Base-by-base conservation (phyloP, 176 grass and related monocot species). In the Chloris gayana region DNA sequence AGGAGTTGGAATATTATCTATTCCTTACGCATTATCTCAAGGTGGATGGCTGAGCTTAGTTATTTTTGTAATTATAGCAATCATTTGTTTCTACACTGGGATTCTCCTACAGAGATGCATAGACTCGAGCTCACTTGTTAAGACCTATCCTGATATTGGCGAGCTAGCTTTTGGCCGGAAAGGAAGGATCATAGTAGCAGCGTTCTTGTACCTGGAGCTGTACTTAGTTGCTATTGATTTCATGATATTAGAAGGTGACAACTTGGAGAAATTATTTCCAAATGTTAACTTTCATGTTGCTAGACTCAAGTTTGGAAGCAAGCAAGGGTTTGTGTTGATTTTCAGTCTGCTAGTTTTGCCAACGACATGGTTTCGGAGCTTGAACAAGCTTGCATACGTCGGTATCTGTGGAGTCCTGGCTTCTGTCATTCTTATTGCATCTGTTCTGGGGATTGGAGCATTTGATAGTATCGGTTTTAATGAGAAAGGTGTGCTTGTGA, bases 241-340 rank as follows among this genome's bases (percentile, higher is more conserved):
- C 84, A 77, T 97, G 84, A 97, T 97, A 81, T 64, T 97, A 19
- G 94, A 97, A 89, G 94, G 94, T 32, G 94, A 97, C 83, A 97
- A 94, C 70, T 68, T 97, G 77, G 89, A 97, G 65, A 97, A 97
- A 66, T 77, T 97, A 65, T 97, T 97, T 83, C 94, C 91, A 21
- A 68, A 65, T 8, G 69, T 61, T 13, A 78, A 68, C 69, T 89
- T 97, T 41, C 71, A 91, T 85, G 44, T 91, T 37, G 51, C 74
- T 7, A 64, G 78, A 4, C 64, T 93, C 42, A 89, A 79, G 75
- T 81, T 93, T 46, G 87, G 86, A 89, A 83, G 94, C 27, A 97
- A 89, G 79, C 91, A 91, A 89, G 91, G 80, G 25, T 97, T 97
- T 53, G 89, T 94, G 46, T 21, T 97, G 64, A 81, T 97, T 62